Percentiles rank a stretch among this genome's conserved stretches.
Conservation (phyloP, 2,329 filamentous ascomycete genomes). For the Aspergillus terreus region DNA sequence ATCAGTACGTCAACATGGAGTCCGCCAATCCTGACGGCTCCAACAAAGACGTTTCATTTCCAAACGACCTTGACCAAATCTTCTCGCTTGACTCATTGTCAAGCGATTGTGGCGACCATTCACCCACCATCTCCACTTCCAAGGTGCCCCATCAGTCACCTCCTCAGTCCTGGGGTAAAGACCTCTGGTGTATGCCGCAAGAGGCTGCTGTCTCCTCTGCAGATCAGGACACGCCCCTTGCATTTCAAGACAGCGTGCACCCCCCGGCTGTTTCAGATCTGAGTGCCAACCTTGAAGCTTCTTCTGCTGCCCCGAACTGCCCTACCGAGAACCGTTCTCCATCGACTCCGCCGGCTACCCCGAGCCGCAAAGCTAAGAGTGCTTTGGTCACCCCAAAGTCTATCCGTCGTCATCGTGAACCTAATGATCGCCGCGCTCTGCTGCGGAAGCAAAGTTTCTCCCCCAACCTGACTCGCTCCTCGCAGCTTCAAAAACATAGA, state of each 20-base stretch:
- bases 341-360: conserved; percentile 36
- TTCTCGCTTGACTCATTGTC: conserved; percentile 49
- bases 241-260: conserved; percentile 37
- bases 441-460: conserved; percentile 43
- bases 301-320: conserved; percentile 13
- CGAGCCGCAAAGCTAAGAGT: conserved; percentile 36
- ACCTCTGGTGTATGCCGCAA: conserved; percentile 49
- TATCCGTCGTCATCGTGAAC: conserved; percentile 37
- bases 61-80: conserved; percentile 50
- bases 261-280: conserved; percentile 32
- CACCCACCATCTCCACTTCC: conserved; percentile 47
- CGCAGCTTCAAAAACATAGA: conserved; percentile 43
- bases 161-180: conserved; percentile 53
- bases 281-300: conserved; percentile 31
- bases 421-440: conserved; percentile 36
- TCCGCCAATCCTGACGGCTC: conserved; percentile 45
- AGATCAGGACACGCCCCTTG: conserved; percentile 27
- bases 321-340: conserved; percentile 22
- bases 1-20: conserved; percentile 60
- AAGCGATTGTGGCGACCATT: conserved; percentile 50
- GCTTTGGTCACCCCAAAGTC: conserved; percentile 36
- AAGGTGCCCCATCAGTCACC: conserved; percentile 40
- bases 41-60: conserved; percentile 47
- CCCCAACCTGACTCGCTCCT: conserved; percentile 54
- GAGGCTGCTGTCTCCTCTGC: conserved; percentile 41